Evolutionary conservation across 768 basidiomycete genomes (phyloP), one percentile per base, ranked within the genome.

Genomic region (Leccinum imitatum): DNA sequence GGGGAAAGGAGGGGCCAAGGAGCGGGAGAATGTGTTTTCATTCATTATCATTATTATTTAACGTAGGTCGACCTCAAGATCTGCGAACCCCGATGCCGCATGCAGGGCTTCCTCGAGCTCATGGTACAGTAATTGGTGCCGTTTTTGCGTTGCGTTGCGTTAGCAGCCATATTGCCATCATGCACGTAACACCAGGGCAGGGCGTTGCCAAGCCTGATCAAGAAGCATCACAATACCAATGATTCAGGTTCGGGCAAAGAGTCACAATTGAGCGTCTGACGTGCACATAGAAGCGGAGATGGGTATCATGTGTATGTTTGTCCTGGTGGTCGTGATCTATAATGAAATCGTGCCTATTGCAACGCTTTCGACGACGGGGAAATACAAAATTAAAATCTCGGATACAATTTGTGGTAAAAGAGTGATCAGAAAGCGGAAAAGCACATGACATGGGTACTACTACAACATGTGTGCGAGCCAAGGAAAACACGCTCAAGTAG

Each of bases 361-460:
- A 50, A 23, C 9, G 25, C 19, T 46, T 46, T 46, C 27, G 27
- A 59, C 35, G 33, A 37, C 46, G n/a, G 48, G 19, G 30, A 21
- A 39, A 41, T 46, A 46, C 44, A 46, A 46, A 46, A 6, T 19
- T 15, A 58, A 41, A 37, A 13, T 17, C n/a, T 47, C 25, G 59
- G 44, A 46, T 37, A 52, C 53, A 50, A 31, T 5, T 39, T 19
- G 44, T 46, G 30, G 39, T 17, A 25, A 23, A 21, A n/a, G 48
- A 37, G 41, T 13, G 19, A 47, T 33, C 54, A 27, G 37, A 57
- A 46, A 41, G 25, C 25, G 17, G 25, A 19, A 17, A 11, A 23
- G 58, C 66, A 62, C 65, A 67, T 57, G 55, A 51, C 64, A 70
- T 71, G 65, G 19, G 60, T 68, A 70, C 69, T 69, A 63, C 56